These are phyloP conservation scores for Poa pratensis DNA, from an alignment of 176 grass and related monocot genomes.

Conservation along the genomic window DNA sequence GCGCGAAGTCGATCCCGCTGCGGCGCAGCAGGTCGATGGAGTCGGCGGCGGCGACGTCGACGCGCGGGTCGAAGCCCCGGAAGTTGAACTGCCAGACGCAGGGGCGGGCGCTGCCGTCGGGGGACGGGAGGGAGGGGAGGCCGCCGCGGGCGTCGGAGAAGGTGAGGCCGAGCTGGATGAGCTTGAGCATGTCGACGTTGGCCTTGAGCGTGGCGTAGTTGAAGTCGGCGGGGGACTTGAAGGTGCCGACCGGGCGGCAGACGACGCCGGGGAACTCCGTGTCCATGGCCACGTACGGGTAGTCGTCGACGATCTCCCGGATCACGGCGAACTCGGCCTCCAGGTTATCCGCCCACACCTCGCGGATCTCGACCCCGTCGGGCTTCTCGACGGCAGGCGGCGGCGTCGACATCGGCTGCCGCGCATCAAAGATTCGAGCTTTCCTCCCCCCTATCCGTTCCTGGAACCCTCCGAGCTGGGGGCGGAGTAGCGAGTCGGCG, in stretches of 20 bases:
- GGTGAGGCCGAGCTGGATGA: slow-evolving; percentile 71
- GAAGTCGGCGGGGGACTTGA: slow-evolving; percentile 44
- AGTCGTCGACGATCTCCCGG: slow-evolving; percentile 56
- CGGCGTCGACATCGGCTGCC: slow-evolving; percentile 35
- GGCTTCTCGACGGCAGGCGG: slow-evolving; percentile 41
- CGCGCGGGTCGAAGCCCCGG: slow-evolving; percentile 54
- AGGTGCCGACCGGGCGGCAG: slow-evolving; percentile 50
- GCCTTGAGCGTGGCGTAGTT: slow-evolving; percentile 63
- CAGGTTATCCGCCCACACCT: slow-evolving; percentile 73
- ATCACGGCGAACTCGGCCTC: slow-evolving; percentile 73
- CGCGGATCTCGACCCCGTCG: slow-evolving; percentile 68
- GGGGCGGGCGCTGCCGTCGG: not conserved
- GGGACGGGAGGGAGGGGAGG: slow-evolving; percentile 38
- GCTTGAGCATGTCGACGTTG: slow-evolving; percentile 64
- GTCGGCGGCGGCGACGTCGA: slow-evolving; percentile 51
- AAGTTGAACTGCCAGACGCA: slow-evolving; percentile 81
- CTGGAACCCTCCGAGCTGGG: slow-evolving; percentile 31
- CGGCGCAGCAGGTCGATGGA: slow-evolving; percentile 64
- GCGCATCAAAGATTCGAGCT: slow-evolving; percentile 58
- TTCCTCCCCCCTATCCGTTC: slow-evolving; percentile 8
- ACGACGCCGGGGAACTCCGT: slow-evolving; percentile 80
- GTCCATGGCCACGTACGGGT: slow-evolving; percentile 70
- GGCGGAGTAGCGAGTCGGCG: not conserved
- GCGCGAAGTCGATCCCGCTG: slow-evolving; percentile 61
- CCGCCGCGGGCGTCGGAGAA: slow-evolving; percentile 50